Percentiles rank a stretch among this genome's conserved stretches.
These are phyloP conservation scores for Ceratocystis variospora DNA, from an alignment of 2,329 filamentous ascomycete species.

Conservation along the genomic window DNA sequence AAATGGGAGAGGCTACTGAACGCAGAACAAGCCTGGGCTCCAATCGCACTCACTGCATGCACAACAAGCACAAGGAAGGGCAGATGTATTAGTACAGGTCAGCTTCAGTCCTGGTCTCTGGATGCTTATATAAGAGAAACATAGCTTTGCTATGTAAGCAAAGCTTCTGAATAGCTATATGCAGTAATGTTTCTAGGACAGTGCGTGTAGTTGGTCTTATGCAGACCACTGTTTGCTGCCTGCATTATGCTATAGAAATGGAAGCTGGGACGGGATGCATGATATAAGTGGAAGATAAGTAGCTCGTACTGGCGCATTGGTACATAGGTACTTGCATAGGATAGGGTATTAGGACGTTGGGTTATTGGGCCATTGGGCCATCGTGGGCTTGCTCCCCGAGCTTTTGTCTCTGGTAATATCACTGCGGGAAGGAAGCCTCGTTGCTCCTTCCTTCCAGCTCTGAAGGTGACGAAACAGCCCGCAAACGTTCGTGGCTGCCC, in stretches of 20 bases:
- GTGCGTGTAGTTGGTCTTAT: not conserved
- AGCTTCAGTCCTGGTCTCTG: too few relatives aligned
- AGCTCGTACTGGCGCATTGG: not conserved
- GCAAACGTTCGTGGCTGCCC: not conserved
- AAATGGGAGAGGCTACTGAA: too few relatives aligned
- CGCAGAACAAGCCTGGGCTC: too few relatives aligned
- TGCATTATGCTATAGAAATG: not conserved
- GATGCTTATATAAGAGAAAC: too few relatives aligned
- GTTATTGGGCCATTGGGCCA: too few relatives aligned
- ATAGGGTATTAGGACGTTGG: too few relatives aligned
- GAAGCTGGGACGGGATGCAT: not conserved
- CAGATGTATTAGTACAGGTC: too few relatives aligned
- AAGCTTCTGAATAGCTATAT: not conserved
- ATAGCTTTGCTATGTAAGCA: not conserved
- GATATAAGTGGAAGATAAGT: not conserved
- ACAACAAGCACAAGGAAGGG: too few relatives aligned
- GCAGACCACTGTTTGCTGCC: not conserved
- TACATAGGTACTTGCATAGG: too few relatives aligned
- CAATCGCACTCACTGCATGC: too few relatives aligned
- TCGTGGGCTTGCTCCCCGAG: too few relatives aligned
- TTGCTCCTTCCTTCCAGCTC: not conserved
- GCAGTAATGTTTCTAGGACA: not conserved
- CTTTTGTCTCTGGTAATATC: not conserved
- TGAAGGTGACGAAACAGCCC: not conserved
- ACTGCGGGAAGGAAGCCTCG: not conserved